Conservation (phyloP, 176 grass and related monocot species). For the Phragmites australis region DNA sequence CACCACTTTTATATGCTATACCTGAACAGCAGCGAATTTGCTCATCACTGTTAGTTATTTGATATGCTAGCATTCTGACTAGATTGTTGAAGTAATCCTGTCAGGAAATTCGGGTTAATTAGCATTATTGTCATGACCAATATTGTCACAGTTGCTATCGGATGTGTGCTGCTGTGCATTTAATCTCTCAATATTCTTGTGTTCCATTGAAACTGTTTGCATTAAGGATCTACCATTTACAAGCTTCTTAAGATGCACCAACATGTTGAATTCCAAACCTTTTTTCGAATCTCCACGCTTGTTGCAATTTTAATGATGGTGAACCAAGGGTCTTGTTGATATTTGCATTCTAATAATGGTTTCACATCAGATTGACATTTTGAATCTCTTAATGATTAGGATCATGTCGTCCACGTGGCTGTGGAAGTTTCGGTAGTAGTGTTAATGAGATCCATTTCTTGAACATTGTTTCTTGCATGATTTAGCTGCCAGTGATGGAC, state of each 20-base stretch:
- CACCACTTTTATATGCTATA: slow-evolving; percentile 30
- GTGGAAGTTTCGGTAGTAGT: not conserved
- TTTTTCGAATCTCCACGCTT: not conserved
- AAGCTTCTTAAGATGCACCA: slow-evolving; percentile 5
- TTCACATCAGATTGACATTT: slow-evolving; percentile 11
- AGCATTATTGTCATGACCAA: not conserved
- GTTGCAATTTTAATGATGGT: slow-evolving; percentile 14
- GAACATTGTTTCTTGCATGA: slow-evolving; percentile 27
- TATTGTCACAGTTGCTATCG: not conserved
- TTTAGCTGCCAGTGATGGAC: not conserved
- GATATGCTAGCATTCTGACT: slow-evolving; percentile 17
- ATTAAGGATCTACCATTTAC: not conserved
- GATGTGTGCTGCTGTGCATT: not conserved
- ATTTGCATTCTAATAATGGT: not conserved
- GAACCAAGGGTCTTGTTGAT: slow-evolving; percentile 18
- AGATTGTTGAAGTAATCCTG: not conserved
- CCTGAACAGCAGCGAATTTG: slow-evolving; percentile 2
- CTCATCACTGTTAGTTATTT: slow-evolving; percentile 19
- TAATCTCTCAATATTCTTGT: not conserved
- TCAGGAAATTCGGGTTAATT: slow-evolving; percentile 7
- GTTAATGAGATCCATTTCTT: slow-evolving; percentile 21
- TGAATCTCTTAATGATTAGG: not conserved
- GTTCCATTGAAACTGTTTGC: slow-evolving; percentile 15
- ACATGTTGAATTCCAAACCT: slow-evolving; percentile 24
- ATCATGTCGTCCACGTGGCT: not conserved